A percentile compares a stretch with the other conserved stretches of the same genome.
phyloP scores from a whole-genome alignment of 345 rosid species.

The Aquilaria yunnanensis region DNA sequence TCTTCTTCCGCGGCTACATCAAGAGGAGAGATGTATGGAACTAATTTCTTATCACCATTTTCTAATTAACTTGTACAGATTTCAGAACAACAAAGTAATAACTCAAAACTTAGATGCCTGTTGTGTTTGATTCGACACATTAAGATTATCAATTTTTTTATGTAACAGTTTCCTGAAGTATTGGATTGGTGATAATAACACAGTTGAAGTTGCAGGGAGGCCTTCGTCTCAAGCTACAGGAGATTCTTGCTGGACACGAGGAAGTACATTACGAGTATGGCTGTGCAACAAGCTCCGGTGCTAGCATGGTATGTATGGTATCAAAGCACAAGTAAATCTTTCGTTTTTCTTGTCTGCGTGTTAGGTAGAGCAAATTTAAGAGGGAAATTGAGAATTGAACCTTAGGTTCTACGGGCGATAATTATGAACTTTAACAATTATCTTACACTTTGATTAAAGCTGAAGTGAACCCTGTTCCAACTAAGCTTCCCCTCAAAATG shows the following conservation, averaged over 20 bases:
- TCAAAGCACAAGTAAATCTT: background rate
- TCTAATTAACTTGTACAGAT: too few relatives aligned
- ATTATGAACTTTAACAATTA: too few relatives aligned
- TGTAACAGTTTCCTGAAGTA: slow-evolving; percentile 3
- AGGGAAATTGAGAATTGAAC: too few relatives aligned
- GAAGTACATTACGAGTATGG: slow-evolving; percentile 68
- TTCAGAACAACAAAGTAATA: too few relatives aligned
- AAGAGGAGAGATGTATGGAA: slow-evolving; percentile 69
- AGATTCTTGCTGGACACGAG: slow-evolving; percentile 50
- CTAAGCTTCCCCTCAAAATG: too few relatives aligned
- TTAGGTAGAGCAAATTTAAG: too few relatives aligned
- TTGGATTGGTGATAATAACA: slow-evolving; percentile 8
- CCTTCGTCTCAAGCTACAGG: slow-evolving; percentile 64
- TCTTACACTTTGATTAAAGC: too few relatives aligned
- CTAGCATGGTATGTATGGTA: slow-evolving; percentile 49
- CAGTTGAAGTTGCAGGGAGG: slow-evolving; percentile 50
- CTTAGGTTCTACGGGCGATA: too few relatives aligned
- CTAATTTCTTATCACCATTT: too few relatives aligned
- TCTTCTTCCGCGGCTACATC: slow-evolving; percentile 90
- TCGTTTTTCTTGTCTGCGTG: background rate
- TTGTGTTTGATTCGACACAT: too few relatives aligned
- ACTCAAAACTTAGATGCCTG: too few relatives aligned
- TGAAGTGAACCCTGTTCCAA: too few relatives aligned
- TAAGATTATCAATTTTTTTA: background rate
- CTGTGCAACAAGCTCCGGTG: slow-evolving; percentile 52